A percentile compares a stretch with the other conserved stretches of the same genome.
Evolutionary conservation across 805 yeast genomes (phyloP).

Genomic region (Candida loeiensis): DNA sequence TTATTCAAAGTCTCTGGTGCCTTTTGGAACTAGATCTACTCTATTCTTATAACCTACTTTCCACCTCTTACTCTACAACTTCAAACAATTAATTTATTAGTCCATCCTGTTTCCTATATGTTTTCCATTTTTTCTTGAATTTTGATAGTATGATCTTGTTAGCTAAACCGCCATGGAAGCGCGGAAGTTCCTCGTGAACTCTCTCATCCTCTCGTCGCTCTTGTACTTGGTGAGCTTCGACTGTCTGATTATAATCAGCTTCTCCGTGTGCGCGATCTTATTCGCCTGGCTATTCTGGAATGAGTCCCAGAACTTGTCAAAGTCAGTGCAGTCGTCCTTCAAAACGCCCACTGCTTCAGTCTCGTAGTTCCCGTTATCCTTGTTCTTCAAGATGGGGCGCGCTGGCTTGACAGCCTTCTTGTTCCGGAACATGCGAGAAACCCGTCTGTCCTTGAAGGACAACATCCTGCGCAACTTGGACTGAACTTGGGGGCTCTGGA

Average conservation of each 20-base stretch:
- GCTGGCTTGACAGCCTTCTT: background rate
- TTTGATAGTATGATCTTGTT: no score
- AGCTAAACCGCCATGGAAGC: no score
- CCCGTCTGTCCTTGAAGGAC: background rate
- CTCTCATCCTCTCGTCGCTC: no score
- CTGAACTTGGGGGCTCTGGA: background rate
- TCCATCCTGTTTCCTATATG: no score
- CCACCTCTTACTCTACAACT: no score
- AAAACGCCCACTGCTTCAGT: conserved; percentile 13
- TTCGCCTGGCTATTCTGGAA: conserved; percentile 10
- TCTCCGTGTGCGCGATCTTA: conserved; percentile 1
- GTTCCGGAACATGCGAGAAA: background rate
- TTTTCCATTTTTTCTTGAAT: no score
- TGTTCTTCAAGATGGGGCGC: conserved; percentile 25
- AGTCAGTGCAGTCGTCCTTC: conserved; percentile 9
- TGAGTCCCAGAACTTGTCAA: conserved; percentile 7
- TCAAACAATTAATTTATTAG: no score
- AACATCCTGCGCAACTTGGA: background rate
- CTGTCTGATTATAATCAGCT: background rate
- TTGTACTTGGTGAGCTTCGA: background rate
- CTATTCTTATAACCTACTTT: no score
- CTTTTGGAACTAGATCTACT: no score
- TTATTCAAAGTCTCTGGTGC: no score
- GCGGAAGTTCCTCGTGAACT: no score
- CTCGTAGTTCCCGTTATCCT: conserved; percentile 22